Evolutionary conservation across 495 filamentous ascomycete species (phyloP).

Genomic region (Thozetella sp.): DNA sequence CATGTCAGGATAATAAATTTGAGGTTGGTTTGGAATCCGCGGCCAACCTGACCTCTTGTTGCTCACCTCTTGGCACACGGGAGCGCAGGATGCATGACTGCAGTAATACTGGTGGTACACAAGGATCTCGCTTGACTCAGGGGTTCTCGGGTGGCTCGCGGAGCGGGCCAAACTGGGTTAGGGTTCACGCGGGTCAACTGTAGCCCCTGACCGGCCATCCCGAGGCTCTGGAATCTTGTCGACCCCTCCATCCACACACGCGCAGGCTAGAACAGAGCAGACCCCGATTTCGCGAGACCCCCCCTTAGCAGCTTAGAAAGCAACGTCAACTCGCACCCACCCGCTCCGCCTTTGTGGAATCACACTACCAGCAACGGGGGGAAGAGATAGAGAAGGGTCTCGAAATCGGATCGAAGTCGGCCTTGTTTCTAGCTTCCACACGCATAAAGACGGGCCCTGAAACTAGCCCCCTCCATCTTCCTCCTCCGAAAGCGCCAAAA

Average conservation of each 20-base stretch:
- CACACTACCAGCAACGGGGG: not conserved
- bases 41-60: too few relatives aligned
- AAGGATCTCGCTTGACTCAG: too few relatives aligned
- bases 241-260: not conserved
- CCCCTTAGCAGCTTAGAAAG: not conserved
- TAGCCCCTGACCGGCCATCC: not conserved
- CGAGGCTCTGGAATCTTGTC: not conserved
- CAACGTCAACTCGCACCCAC: not conserved
- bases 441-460: not conserved
- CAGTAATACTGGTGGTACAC: too few relatives aligned
- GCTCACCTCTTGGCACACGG: too few relatives aligned
- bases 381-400: conserved; percentile 4
- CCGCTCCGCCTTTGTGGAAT: not conserved
- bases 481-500: conserved; percentile 1
- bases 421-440: not conserved
- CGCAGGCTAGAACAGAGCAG: too few relatives aligned
- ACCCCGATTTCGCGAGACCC: not conserved
- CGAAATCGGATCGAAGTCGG: conserved; percentile 7
- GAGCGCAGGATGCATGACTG: too few relatives aligned
- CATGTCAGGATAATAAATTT: too few relatives aligned
- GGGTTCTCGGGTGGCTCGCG: too few relatives aligned
- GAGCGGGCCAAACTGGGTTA: not conserved
- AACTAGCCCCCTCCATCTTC: conserved; percentile 1
- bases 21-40: too few relatives aligned
- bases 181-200: not conserved